Percentiles rank a stretch among this genome's conserved stretches.
Evolutionary conservation across 768 basidiomycete genomes (phyloP).

Genomic region (Candolleomyces efflorescens): DNA sequence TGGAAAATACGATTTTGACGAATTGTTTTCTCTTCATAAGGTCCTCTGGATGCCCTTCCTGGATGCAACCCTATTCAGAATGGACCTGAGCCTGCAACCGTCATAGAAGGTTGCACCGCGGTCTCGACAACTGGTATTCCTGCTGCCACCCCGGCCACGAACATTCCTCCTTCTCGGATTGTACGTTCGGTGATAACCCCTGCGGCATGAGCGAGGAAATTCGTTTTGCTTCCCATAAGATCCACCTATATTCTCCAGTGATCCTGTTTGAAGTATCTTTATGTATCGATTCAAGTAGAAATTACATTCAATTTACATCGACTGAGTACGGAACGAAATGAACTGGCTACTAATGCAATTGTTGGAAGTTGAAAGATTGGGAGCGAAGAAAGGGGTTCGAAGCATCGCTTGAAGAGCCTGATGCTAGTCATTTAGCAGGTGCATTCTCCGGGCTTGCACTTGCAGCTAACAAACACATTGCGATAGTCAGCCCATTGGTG

Average conservation of each 20-base stretch:
- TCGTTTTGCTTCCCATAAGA: background rate
- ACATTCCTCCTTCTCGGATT: background rate
- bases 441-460: background rate
- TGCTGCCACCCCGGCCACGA: background rate
- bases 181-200: background rate
- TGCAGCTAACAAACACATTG: background rate
- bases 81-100: slow-evolving; percentile 3
- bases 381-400: background rate
- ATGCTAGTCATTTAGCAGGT: background rate
- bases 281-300: no score
- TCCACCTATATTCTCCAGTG: no score
- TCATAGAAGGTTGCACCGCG: slow-evolving; percentile 3
- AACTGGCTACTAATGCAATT: background rate
- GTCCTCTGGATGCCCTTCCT: slow-evolving; percentile 2
- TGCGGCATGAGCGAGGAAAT: background rate
- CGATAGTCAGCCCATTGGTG: background rate
- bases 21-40: background rate
- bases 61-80: slow-evolving; percentile 10
- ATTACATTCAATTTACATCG: no score
- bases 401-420: background rate
- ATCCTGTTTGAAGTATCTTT: background rate
- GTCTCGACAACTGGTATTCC: slow-evolving; percentile 3
- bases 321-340: no score
- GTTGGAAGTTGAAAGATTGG: background rate
- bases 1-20: background rate